A percentile compares a stretch with the other conserved stretches of the same genome.
phyloP scores from a whole-genome alignment of 768 basidiomycete species.

The Punctularia strigosozonata region DNA sequence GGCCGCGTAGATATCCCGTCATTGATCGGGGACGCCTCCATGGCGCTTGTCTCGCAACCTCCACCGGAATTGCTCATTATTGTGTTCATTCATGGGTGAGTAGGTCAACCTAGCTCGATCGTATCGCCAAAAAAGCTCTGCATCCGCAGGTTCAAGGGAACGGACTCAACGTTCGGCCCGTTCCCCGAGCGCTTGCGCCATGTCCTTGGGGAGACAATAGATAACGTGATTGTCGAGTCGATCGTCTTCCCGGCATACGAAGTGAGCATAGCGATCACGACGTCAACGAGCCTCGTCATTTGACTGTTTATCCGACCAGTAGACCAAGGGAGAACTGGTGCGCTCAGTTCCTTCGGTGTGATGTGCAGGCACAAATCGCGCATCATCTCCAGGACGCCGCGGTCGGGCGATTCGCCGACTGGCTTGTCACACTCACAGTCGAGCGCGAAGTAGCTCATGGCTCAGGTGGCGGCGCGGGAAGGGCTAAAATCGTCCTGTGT shows the following conservation, averaged over 20 bases:
- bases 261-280: conserved; percentile 25
- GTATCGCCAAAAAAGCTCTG: conserved; percentile 4
- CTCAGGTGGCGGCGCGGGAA: conserved; percentile 59
- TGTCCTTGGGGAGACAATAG: conserved; percentile 54
- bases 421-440: conserved; percentile 86
- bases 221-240: conserved; percentile 49
- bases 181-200: conserved; percentile 79
- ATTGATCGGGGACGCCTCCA: no score
- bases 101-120: conserved; percentile 6
- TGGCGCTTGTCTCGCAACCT: no score
- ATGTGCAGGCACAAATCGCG: conserved; percentile 2
- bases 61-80: conserved; percentile 47
- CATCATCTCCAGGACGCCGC: conserved; percentile 49
- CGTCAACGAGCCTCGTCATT: conserved; percentile 1
- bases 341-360: conserved; percentile 14
- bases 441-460: conserved; percentile 71
- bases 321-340: conserved; percentile 90
- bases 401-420: conserved; percentile 79
- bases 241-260: conserved; percentile 87
- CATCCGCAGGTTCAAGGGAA: conserved; percentile 36
- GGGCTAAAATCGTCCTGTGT: conserved; percentile 72
- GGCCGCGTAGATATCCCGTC: no score
- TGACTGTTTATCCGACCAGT: background rate
- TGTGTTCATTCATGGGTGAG: conserved; percentile 74
- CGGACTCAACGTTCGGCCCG: conserved; percentile 58